These are phyloP conservation scores for Tuber calosporum DNA, from an alignment of 495 filamentous ascomycete genomes.

Conservation along the genomic window DNA sequence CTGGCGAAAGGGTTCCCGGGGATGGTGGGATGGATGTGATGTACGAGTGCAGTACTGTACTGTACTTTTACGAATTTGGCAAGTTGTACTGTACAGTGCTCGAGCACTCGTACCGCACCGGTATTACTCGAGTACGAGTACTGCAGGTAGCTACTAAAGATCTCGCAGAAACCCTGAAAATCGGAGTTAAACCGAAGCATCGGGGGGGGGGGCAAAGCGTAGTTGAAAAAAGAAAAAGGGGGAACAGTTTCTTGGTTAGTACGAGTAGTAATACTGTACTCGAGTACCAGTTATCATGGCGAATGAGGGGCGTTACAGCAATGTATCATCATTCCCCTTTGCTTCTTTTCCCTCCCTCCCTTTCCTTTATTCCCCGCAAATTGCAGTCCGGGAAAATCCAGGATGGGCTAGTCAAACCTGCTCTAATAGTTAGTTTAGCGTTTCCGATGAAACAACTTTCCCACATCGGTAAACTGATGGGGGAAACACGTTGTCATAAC, in stretches of 20 bases:
- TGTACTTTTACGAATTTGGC: neutral
- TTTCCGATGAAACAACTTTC: neutral
- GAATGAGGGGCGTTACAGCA: neutral
- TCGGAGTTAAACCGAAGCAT: neutral
- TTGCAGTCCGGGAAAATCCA: neutral
- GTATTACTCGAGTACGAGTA: no score
- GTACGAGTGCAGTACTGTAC: no score
- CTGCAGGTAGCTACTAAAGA: neutral
- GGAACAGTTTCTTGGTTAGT: neutral
- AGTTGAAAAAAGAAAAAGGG: neutral
- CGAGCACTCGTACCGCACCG: no score
- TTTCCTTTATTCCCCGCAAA: neutral
- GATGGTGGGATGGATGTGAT: neutral
- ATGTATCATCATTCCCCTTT: neutral
- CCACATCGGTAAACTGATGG: neutral
- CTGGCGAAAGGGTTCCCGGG: neutral
- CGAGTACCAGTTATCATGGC: neutral
- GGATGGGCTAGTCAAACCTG: neutral
- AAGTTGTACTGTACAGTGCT: neutral
- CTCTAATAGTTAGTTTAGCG: neutral
- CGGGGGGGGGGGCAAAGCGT: neutral
- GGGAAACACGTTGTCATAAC: neutral
- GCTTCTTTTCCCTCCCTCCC: neutral
- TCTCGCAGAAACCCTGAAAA: neutral
- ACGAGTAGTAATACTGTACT: no score